Conservation (phyloP, 1,284 basidiomycete genomes). For the Puccinia hordei region DNA sequence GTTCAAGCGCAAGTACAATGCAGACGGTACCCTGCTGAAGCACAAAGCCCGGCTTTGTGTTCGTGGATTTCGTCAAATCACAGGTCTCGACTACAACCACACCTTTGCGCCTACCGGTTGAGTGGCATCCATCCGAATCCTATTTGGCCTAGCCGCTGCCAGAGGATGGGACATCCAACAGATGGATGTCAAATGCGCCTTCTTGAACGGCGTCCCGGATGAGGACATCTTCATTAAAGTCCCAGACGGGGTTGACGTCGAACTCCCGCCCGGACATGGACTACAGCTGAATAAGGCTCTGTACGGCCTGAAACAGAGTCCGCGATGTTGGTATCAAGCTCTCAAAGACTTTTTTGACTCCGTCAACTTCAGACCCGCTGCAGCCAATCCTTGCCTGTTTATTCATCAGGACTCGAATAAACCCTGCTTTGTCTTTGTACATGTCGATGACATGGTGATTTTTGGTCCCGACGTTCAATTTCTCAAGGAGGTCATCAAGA, state of each 20-base stretch:
- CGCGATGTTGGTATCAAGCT: constrained; percentile 8
- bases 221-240: constrained; percentile 6
- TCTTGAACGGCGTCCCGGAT: background rate
- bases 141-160: background rate
- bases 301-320: constrained; percentile 21
- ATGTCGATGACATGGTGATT: background rate
- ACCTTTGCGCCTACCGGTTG: constrained; percentile 16
- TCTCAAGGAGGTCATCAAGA: background rate
- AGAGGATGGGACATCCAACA: constrained; percentile 2
- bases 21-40: background rate
- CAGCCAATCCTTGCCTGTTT: background rate
- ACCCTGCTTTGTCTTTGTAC: background rate
- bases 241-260: background rate
- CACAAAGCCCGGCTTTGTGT: constrained; percentile 1
- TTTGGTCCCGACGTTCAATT: background rate
- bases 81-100: constrained; percentile 18
- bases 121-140: background rate
- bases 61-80: background rate
- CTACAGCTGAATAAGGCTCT: background rate
- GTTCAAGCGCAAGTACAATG: background rate
- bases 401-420: background rate
- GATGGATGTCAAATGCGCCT: constrained; percentile 24
- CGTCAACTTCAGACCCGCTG: background rate
- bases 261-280: background rate
- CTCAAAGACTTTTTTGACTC: background rate